Evolutionary conservation across 1,139 yeast species (phyloP).

Genomic region (Geotrichum carabidarum): DNA sequence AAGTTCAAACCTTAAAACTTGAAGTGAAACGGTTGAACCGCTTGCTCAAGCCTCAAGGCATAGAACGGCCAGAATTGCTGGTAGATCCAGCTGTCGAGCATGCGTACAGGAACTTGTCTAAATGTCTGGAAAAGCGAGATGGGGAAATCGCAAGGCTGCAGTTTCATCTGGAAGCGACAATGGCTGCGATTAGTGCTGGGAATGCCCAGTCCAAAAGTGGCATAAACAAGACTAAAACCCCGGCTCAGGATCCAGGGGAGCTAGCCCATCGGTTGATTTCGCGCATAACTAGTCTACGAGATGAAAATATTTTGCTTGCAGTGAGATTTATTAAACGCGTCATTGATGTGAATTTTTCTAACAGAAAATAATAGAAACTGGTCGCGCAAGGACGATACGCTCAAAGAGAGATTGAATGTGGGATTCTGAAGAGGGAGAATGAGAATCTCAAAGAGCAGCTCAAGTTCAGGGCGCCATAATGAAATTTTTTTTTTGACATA

Average conservation of each 20-base stretch:
- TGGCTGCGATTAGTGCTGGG: conserved; percentile 38
- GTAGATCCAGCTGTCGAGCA: conserved; percentile 28
- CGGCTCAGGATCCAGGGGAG: conserved; percentile 56
- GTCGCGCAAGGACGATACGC: conserved; percentile 13
- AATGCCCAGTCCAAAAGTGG: conserved; percentile 2
- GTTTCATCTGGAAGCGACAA: conserved; percentile 56
- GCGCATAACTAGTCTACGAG: conserved; percentile 56
- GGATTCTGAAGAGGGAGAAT: conserved; percentile 10
- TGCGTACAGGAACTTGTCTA: conserved; percentile 47
- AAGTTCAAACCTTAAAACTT: conserved; percentile 7
- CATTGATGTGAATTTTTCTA: not conserved
- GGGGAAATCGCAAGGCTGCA: conserved; percentile 58
- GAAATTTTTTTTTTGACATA: not conserved
- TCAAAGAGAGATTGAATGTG: conserved; percentile 11
- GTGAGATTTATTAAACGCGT: conserved; percentile 20
- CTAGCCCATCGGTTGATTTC: conserved; percentile 69
- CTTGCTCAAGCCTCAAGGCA: not conserved
- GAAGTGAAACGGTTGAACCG: conserved; percentile 8
- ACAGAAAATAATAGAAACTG: conserved; percentile 6
- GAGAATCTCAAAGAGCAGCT: conserved; percentile 8
- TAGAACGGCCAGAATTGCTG: conserved; percentile 1
- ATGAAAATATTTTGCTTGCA: conserved; percentile 67
- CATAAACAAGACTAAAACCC: conserved; percentile 5
- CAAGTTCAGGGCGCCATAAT: not conserved
- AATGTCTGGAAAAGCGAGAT: conserved; percentile 48